A percentile compares a stretch with the other conserved stretches of the same genome.
These are phyloP conservation scores for Apiotrichum veenhuisii DNA, from an alignment of 1,284 basidiomycete species.

Conservation along the genomic window DNA sequence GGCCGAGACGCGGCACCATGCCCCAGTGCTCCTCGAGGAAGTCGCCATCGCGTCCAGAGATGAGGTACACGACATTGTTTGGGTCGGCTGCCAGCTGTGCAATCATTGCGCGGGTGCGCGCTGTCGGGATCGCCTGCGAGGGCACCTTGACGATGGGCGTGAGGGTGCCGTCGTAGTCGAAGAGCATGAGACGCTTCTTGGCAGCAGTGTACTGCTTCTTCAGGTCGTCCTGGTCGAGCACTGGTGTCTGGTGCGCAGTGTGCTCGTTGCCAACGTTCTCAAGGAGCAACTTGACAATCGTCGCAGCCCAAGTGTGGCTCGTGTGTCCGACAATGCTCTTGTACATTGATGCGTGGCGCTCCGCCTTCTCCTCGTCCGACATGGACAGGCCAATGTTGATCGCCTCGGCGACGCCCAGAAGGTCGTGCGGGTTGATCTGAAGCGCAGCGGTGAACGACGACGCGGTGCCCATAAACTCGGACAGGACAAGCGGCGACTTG, in stretches of 20 bases:
- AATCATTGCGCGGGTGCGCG: slow-evolving; percentile 71
- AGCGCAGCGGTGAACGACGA: slow-evolving; percentile 48
- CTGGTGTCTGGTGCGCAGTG: slow-evolving; percentile 80
- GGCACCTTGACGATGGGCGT: slow-evolving; percentile 96
- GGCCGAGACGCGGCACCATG: slow-evolving; percentile 74
- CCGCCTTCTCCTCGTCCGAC: slow-evolving; percentile 68
- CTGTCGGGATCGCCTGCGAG: slow-evolving; percentile 77
- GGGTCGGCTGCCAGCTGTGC: slow-evolving; percentile 70
- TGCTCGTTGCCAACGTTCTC: slow-evolving; percentile 75
- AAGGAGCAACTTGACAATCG: slow-evolving; percentile 83
- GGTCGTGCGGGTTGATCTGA: slow-evolving; percentile 51
- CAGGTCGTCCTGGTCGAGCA: slow-evolving; percentile 66
- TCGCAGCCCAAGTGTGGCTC: slow-evolving; percentile 90
- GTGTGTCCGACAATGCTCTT: slow-evolving; percentile 90
- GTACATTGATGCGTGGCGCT: slow-evolving; percentile 73
- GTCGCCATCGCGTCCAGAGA: slow-evolving; percentile 89
- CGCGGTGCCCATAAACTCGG: slow-evolving; percentile 93
- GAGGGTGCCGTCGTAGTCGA: slow-evolving; percentile 97
- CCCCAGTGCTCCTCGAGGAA: slow-evolving; percentile 92
- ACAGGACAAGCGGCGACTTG: slow-evolving; percentile 82
- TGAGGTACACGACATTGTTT: slow-evolving; percentile 90
- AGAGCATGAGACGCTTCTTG: slow-evolving; percentile 82
- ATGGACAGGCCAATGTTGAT: slow-evolving; percentile 87
- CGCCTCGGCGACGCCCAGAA: slow-evolving; percentile 83
- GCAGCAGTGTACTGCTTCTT: slow-evolving; percentile 65